Evolutionary conservation across 2,329 filamentous ascomycete genomes (phyloP).

Genomic region (Parastagonospora nodorum): DNA sequence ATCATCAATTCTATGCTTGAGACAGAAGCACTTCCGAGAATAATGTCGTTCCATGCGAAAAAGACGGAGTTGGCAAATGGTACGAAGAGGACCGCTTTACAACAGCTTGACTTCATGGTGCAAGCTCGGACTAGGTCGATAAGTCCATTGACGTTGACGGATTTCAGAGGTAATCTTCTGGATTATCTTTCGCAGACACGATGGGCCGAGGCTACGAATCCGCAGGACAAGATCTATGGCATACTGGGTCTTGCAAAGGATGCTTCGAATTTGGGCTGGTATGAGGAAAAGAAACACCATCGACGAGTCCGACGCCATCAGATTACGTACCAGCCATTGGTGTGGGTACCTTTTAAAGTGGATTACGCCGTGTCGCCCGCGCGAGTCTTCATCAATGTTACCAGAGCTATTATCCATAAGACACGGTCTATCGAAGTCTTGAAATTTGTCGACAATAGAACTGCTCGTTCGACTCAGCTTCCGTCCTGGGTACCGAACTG

Average conservation of each 20-base stretch:
- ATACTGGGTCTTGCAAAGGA: slow-evolving; percentile 4
- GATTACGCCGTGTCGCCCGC: slow-evolving; percentile 3
- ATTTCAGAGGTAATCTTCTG: slow-evolving; percentile 5
- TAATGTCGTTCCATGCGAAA: slow-evolving; percentile 5
- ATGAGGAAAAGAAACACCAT: background rate
- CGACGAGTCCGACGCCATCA: background rate
- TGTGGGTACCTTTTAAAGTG: slow-evolving; percentile 4
- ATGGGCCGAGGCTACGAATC: slow-evolving; percentile 8
- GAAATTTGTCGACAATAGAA: background rate
- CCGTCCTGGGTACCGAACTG: slow-evolving; percentile 10
- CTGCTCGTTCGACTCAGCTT: background rate
- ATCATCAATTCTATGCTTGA: slow-evolving; percentile 5
- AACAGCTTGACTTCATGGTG: slow-evolving; percentile 5
- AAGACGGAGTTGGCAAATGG: slow-evolving; percentile 2
- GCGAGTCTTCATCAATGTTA: slow-evolving; percentile 4
- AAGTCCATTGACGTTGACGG: background rate
- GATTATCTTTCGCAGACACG: slow-evolving; percentile 5
- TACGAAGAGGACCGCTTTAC: background rate
- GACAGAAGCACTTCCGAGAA: background rate
- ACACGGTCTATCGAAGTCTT: slow-evolving; percentile 3
- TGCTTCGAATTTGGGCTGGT: slow-evolving; percentile 1
- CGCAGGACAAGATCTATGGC: slow-evolving; percentile 7
- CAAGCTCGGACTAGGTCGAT: slow-evolving; percentile 1
- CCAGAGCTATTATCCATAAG: slow-evolving; percentile 4
- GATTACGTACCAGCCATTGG: background rate